A percentile compares a stretch with the other conserved stretches of the same genome.
Conservation (phyloP, 495 filamentous ascomycete genomes). For the Talaromyces ruber region DNA sequence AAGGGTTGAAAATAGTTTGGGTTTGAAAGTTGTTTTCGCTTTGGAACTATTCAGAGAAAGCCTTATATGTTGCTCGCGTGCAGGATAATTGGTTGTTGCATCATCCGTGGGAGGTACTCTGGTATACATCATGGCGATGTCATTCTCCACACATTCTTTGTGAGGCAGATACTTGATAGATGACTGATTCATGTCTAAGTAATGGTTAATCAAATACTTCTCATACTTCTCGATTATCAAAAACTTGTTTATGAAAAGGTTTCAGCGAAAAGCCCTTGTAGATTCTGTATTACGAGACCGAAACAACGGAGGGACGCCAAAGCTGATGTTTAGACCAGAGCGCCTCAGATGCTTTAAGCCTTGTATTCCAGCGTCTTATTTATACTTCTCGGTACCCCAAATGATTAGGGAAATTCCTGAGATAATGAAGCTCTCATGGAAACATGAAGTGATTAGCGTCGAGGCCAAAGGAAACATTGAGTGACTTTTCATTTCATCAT, state of each 20-base stretch:
- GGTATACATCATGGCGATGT: constrained; percentile 33
- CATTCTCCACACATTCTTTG: constrained; percentile 8
- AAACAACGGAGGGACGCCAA: too few species aligned
- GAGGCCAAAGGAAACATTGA: background rate
- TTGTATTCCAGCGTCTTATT: too few species aligned
- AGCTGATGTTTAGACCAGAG: too few species aligned
- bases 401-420: too few species aligned
- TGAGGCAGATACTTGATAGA: background rate
- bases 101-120: constrained; percentile 11
- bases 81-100: constrained; percentile 14
- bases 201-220: background rate
- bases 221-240: background rate
- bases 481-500: constrained; percentile 2
- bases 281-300: too few species aligned
- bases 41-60: background rate
- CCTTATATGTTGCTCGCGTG: background rate
- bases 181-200: background rate
- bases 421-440: too few species aligned
- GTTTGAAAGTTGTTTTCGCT: background rate
- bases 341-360: too few species aligned
- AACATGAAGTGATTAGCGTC: background rate
- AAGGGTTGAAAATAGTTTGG: background rate
- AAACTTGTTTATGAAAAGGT: background rate
- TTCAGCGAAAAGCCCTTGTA: too few species aligned
- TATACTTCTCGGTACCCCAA: too few species aligned